These are phyloP conservation scores for Cyclospora cayetanensis DNA, from an alignment of 169 alveolate genomes.

Conservation along the genomic window DNA sequence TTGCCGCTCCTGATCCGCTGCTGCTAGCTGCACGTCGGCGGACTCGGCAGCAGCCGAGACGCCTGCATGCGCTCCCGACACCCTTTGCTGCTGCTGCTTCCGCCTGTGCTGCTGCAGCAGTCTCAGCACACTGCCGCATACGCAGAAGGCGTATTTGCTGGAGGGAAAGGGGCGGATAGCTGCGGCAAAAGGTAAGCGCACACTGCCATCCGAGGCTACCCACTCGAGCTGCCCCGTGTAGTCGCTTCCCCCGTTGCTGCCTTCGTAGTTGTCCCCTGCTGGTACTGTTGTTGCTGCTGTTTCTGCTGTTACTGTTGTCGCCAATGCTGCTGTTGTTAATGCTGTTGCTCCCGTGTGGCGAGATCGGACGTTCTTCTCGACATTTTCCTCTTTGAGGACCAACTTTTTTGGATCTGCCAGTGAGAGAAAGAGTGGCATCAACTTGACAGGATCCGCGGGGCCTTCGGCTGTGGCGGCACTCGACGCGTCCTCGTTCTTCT, in stretches of 20 bases:
- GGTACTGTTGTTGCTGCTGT: constrained; percentile 20
- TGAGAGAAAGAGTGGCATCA: not conserved
- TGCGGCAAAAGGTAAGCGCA: constrained; percentile 22
- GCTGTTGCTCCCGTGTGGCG: constrained; percentile 9
- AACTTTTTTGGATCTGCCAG: too few species aligned
- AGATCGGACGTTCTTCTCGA: not conserved
- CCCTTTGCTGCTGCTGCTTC: not conserved
- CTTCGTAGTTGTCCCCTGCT: not conserved
- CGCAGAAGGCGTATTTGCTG: not conserved
- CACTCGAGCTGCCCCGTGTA: not conserved
- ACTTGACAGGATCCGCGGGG: not conserved
- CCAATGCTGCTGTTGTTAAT: not conserved
- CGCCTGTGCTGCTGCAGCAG: constrained; percentile 16
- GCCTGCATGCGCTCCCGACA: not conserved
- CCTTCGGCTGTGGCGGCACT: not conserved
- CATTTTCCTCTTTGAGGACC: too few species aligned
- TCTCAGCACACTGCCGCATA: constrained; percentile 22
- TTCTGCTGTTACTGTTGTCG: not conserved
- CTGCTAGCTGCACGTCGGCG: not conserved
- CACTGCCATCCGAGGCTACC: constrained; percentile 7
- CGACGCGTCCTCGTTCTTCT: not conserved
- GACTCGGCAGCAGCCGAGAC: not conserved
- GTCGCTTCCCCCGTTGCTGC: not conserved
- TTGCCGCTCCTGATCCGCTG: constrained; percentile 17
- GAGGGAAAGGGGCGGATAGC: not conserved